Percentiles rank a stretch among this genome's conserved stretches.
Conservation (phyloP, 2,329 filamentous ascomycete genomes). For the Clonostachys byssicola region DNA sequence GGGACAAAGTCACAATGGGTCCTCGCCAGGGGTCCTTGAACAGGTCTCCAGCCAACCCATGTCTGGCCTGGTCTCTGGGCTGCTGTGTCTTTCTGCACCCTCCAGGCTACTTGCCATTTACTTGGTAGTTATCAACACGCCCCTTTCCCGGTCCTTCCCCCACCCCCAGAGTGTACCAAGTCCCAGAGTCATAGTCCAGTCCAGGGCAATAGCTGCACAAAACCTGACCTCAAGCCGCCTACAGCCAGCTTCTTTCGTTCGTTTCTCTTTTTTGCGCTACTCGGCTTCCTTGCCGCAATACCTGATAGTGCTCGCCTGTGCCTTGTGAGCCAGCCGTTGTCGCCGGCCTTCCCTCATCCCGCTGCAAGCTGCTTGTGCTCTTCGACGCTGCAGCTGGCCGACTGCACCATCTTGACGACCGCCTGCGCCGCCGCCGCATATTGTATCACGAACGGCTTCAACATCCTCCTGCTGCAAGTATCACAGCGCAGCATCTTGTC, state of each 20-base stretch:
- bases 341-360: not conserved
- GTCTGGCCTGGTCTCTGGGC: too few relatives aligned
- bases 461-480: conserved; percentile 39
- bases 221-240: conserved; percentile 37
- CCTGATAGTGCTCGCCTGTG: not conserved
- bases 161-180: too few relatives aligned
- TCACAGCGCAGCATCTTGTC: conserved; percentile 49
- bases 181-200: too few relatives aligned
- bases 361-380: too few relatives aligned
- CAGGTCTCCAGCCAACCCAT: too few relatives aligned
- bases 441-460: conserved; percentile 40
- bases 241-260: conserved; percentile 21
- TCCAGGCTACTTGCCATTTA: too few relatives aligned
- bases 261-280: conserved; percentile 6
- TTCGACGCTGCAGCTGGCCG: conserved; percentile 38
- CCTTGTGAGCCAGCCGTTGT: not conserved
- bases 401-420: conserved; percentile 36
- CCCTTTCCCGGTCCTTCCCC: too few relatives aligned
- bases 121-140: too few relatives aligned
- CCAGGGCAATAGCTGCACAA: conserved; percentile 39
- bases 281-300: not conserved
- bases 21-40: too few relatives aligned
- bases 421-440: conserved; percentile 37
- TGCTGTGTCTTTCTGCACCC: too few relatives aligned
- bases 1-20: too few relatives aligned